A percentile compares a stretch with the other conserved stretches of the same genome.
Evolutionary conservation across 352 stramenopile species (phyloP).

Genomic region (Pythium pectinolyticum): DNA sequence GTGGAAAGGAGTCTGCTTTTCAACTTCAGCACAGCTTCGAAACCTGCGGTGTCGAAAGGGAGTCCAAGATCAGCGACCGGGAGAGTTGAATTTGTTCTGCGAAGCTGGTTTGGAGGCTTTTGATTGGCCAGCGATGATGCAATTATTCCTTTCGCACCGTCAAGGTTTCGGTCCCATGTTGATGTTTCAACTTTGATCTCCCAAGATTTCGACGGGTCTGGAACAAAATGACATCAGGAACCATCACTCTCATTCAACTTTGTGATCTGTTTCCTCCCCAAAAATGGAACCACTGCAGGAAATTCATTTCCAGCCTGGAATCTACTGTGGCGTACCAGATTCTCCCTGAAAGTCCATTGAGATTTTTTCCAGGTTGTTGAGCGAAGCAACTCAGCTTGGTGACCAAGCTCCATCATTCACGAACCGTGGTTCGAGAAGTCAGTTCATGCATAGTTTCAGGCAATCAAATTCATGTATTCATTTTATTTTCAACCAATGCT

Average conservation of each 20-base stretch:
- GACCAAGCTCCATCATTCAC: no score
- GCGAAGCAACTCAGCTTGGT: no score
- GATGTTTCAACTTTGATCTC: slow-evolving; percentile 27
- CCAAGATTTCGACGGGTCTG: not conserved
- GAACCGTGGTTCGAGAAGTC: not conserved
- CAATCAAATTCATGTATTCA: not conserved
- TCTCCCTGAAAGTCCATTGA: no score
- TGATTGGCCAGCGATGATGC: slow-evolving; percentile 25
- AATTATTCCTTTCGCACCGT: slow-evolving; percentile 29
- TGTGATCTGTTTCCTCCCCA: no score
- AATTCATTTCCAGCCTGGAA: no score
- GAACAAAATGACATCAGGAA: no score
- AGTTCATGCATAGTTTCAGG: no score
- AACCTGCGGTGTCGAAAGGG: slow-evolving; percentile 27
- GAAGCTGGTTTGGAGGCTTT: not conserved
- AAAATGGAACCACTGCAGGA: no score
- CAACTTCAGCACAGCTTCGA: not conserved
- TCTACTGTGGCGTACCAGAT: no score
- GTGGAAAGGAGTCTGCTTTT: not conserved
- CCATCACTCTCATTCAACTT: no score
- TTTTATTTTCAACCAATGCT: not conserved
- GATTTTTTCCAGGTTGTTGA: no score
- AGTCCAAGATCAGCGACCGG: not conserved
- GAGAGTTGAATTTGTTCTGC: not conserved
- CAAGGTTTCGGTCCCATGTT: slow-evolving; percentile 36